These are phyloP conservation scores for Biscogniauxia mediterranea DNA, from an alignment of 2,329 filamentous ascomycete genomes.

Conservation along the genomic window DNA sequence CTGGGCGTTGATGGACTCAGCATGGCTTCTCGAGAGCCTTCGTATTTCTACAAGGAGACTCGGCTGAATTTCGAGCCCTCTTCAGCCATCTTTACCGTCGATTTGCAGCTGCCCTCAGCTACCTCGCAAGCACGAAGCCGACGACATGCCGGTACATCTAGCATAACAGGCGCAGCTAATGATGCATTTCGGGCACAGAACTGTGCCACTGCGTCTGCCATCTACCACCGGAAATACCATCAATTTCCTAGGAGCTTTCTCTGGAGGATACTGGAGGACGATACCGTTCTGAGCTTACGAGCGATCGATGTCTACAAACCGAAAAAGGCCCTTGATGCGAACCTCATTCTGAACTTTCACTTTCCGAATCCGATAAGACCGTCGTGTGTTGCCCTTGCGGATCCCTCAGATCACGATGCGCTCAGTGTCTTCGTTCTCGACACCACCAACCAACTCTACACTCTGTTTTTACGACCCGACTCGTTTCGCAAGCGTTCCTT, in stretches of 20 bases:
- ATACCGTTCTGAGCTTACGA: constrained; percentile 77
- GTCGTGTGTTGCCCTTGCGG: constrained; percentile 78
- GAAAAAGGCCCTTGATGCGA: constrained; percentile 64
- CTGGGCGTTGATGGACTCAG: constrained; percentile 57
- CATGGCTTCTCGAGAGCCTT: constrained; percentile 63
- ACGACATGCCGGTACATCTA: constrained; percentile 39
- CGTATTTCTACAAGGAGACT: constrained; percentile 81
- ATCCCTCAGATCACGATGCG: constrained; percentile 63
- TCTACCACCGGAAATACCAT: constrained; percentile 79
- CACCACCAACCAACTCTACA: constrained; percentile 77
- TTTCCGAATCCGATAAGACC: constrained; percentile 73
- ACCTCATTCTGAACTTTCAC: constrained; percentile 72
- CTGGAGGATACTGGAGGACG: constrained; percentile 84
- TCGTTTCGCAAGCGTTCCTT: constrained; percentile 71
- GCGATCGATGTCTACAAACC: constrained; percentile 76
- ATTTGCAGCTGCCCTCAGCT: constrained; percentile 63
- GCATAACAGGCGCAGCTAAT: constrained; percentile 54
- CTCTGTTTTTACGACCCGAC: constrained; percentile 77
- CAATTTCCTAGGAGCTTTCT: constrained; percentile 80
- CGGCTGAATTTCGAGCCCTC: constrained; percentile 77
- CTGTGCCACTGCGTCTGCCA: constrained; percentile 73
- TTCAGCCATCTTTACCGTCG: constrained; percentile 66
- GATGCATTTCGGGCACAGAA: constrained; percentile 71
- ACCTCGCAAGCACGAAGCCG: constrained; percentile 44
- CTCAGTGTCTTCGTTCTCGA: constrained; percentile 63